Evolutionary conservation across 495 filamentous ascomycete genomes (phyloP).

Genomic region (Cercophora samala): DNA sequence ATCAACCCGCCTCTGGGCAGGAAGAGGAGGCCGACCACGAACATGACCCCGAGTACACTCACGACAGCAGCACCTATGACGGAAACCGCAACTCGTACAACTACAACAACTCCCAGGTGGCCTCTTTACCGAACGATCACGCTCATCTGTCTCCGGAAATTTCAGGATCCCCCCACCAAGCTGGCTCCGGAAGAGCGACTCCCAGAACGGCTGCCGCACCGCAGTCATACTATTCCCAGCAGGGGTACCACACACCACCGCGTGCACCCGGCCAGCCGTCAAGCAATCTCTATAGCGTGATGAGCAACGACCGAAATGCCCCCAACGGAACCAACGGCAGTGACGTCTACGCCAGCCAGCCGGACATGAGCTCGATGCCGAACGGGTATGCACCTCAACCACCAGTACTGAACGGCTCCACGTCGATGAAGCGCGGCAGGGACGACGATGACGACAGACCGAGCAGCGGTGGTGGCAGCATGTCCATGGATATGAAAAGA

Average conservation of each 20-base stretch:
- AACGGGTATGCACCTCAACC: slow-evolving; percentile 55
- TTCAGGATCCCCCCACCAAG: slow-evolving; percentile 83
- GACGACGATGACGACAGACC: slow-evolving; percentile 74
- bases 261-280: slow-evolving; percentile 60
- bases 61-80: slow-evolving; percentile 65
- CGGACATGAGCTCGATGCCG: slow-evolving; percentile 57
- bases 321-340: slow-evolving; percentile 60
- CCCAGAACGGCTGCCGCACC: slow-evolving; percentile 69
- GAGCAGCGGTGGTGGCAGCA: slow-evolving; percentile 53
- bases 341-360: slow-evolving; percentile 67
- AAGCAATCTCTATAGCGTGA: slow-evolving; percentile 85
- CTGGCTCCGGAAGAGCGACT: slow-evolving; percentile 81
- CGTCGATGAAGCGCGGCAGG: slow-evolving; percentile 57
- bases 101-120: slow-evolving; percentile 65
- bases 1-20: slow-evolving; percentile 54
- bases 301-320: slow-evolving; percentile 74
- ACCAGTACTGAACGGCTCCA: slow-evolving; percentile 60
- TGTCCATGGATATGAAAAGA: slow-evolving; percentile 72
- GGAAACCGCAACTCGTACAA: slow-evolving; percentile 68
- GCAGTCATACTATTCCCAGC: slow-evolving; percentile 67
- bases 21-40: slow-evolving; percentile 77
- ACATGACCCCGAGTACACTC: slow-evolving; percentile 76
- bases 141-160: slow-evolving; percentile 81
- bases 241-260: slow-evolving; percentile 77
- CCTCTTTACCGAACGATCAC: slow-evolving; percentile 68